Conservation (phyloP, 345 rosid genomes). For the Cochlearia excelsa region DNA sequence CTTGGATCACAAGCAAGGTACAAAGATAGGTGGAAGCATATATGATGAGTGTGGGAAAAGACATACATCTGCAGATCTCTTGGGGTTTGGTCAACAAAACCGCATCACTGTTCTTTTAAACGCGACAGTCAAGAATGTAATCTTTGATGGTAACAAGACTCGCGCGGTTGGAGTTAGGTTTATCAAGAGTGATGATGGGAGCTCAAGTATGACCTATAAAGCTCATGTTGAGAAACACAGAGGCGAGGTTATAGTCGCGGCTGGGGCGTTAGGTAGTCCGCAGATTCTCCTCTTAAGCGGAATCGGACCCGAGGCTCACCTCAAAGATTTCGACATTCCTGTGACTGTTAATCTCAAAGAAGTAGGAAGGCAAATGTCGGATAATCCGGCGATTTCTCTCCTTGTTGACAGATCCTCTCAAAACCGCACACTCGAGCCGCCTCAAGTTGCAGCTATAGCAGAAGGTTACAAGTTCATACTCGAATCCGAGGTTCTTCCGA, state of each 20-base stretch:
- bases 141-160: constrained; percentile 43
- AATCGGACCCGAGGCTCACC: constrained; percentile 56
- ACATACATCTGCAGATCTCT: constrained; percentile 72
- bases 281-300: constrained; percentile 67
- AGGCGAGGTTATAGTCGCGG: constrained; percentile 69
- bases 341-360: constrained; percentile 36
- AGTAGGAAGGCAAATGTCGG: constrained; percentile 59
- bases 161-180: constrained; percentile 53
- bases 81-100: constrained; percentile 46
- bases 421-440: constrained; percentile 54
- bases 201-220: constrained; percentile 41
- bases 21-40: constrained; percentile 67
- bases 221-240: constrained; percentile 47
- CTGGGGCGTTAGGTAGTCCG: constrained; percentile 77
- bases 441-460: constrained; percentile 64
- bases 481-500: constrained; percentile 51
- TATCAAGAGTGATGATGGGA: constrained; percentile 54
- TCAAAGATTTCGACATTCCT: constrained; percentile 47
- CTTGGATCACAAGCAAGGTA: constrained; percentile 65
- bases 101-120: constrained; percentile 53
- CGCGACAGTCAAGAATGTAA: constrained; percentile 54
- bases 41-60: constrained; percentile 59
- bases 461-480: constrained; percentile 50
- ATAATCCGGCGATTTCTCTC: constrained; percentile 53
- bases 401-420: constrained; percentile 43